Base-by-base conservation (phyloP, 306 rosid species). In the Senna tora region DNA sequence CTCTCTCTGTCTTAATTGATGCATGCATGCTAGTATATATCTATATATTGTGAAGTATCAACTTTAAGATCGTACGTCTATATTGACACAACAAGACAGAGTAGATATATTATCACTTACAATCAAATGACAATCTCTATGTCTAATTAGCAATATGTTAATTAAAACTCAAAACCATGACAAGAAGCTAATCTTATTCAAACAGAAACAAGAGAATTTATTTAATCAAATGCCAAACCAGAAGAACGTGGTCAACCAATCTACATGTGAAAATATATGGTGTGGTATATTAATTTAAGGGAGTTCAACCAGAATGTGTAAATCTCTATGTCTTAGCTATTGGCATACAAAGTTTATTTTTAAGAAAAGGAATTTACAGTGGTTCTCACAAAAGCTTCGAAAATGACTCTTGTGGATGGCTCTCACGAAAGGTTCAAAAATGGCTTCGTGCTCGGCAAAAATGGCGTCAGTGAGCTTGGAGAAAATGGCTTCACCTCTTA, bases 201-300 rank as follows among this genome's bases (percentile, higher is more conserved):
- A 58, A 25, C 16, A 45, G 58, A 68, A 62, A 36, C 0, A 54
- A 45, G 53, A 52, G 54, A 53, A 14, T 61, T 52, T 36, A 36
- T 36, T 36, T 38, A 53, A 39, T 63, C 11, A 67, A 67, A 55
- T 55, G 39, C 9, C 20, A 39, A 43, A 51, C 60, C 14, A 10
- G 25, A 39, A 16, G 22, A 0, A 14, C 9, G 17, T 0, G n/a
- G 41, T 20, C 58, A 50, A 20, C 17, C 25, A 47, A 47, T 60
- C 16, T 64, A 25, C 38, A 3, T 38, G 60, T 7, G n/a, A n/a
- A n/a, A n/a, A n/a, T n/a, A n/a, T n/a, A n/a, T n/a, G n/a, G n/a
- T n/a, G n/a, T n/a, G n/a, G n/a, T n/a, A n/a, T 58, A 47, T 46
- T 49, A 63, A 70, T 36, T 15, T 30, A n/a, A 20, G 65, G 55